Conservation (phyloP, 2,329 filamentous ascomycete genomes). For the Parasarocladium wereldwijsianum region DNA sequence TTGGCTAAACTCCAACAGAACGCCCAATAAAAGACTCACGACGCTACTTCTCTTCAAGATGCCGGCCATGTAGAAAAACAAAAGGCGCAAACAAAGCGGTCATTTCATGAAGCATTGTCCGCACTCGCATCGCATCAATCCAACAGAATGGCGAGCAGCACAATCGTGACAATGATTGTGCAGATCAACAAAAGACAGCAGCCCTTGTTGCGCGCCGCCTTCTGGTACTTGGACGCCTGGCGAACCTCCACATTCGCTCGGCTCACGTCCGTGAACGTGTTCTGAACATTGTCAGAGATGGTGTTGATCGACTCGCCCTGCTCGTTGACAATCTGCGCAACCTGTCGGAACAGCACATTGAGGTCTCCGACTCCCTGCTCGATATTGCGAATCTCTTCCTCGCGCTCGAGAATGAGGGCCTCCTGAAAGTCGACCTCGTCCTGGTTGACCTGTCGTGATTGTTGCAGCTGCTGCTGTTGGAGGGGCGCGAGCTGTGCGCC, state of each 20-base stretch:
- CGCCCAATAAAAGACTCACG: too few relatives aligned
- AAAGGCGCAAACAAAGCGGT: neutral
- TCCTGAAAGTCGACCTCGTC: conserved; percentile 98
- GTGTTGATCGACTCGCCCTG: conserved; percentile 81
- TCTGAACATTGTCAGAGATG: conserved; percentile 78
- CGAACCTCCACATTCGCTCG: conserved; percentile 78
- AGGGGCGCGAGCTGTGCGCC: conserved; percentile 16
- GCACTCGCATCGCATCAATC: too few relatives aligned
- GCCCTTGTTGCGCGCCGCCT: conserved; percentile 84
- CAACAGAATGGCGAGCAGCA: conserved; percentile 59
- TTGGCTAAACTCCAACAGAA: too few relatives aligned
- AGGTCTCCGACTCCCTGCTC: conserved; percentile 91
- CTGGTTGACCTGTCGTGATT: conserved; percentile 72
- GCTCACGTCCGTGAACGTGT: conserved; percentile 64
- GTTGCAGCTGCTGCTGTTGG: conserved; percentile 55
- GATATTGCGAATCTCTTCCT: conserved; percentile 93
- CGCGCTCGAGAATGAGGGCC: conserved; percentile 84
- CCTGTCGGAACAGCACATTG: conserved; percentile 92
- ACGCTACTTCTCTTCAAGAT: too few relatives aligned
- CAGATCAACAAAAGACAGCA: conserved; percentile 85
- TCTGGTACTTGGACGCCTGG: conserved; percentile 82
- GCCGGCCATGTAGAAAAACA: conserved; percentile 1
- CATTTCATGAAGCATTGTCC: too few relatives aligned
- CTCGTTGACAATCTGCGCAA: conserved; percentile 93
- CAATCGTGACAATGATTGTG: conserved; percentile 75